Base-by-base conservation (phyloP, 106 monocot genomes). In the Cymbidium sinense region DNA sequence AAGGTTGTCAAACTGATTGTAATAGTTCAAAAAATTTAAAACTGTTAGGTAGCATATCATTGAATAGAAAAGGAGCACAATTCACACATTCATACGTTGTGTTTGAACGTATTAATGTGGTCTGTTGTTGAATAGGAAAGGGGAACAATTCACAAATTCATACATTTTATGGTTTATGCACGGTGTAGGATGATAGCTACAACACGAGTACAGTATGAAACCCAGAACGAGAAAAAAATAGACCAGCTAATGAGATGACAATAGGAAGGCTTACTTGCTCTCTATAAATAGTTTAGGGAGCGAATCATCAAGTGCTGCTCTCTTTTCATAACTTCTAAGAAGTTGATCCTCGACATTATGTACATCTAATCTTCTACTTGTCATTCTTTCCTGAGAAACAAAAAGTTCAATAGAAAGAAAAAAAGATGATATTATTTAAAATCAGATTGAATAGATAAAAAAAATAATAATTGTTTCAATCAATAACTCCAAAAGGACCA, bases 351-450 rank as follows among this genome's bases (percentile, higher is more conserved):
- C 43, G 11, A 94, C 70, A 71, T 7, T 35, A 13, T 78, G 54
- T 39, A 84, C 10, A 39, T 51, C 79, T 70, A 92, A 75, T 70
- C 90, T 81, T 85, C 80, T 86, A 52, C 75, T 88, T 35, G 27
- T 43, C 86, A 96, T 75, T 25, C 10, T 80, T 79, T 92, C 86
- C 96, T 96, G 75, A 0, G 74, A 62, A 75, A 74, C 3, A 25
- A 36, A 9, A 41, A 51, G 31, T 37, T 13, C 13, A 47, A 15
- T 9, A 43, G 1, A 47, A n/a, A 78, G 2, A 70, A 21, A 19
- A 70, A 71, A 23, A 51, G 21, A 33, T 4, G 58, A 30, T 34
- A 27, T 17, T 27, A 21, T 28, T 67, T 67, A 18, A 50, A 80
- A 80, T n/a, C 34, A 21, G 34, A 50, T 43, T 27, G 29, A n/a